These are phyloP conservation scores for Globisporangium canariense DNA, from an alignment of 352 stramenopile species.

Conservation along the genomic window DNA sequence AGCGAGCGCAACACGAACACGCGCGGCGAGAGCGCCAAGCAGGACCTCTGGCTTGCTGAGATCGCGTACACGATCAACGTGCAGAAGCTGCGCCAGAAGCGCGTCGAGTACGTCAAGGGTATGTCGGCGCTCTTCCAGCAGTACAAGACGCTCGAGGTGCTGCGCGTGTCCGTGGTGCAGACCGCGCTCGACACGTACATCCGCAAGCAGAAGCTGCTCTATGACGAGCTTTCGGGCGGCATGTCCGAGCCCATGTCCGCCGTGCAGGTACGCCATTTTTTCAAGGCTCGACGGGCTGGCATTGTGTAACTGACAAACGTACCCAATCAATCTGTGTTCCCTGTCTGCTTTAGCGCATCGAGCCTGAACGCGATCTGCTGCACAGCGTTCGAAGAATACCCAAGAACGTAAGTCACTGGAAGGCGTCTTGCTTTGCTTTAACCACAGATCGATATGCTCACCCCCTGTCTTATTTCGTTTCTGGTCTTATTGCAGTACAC, in stretches of 20 bases:
- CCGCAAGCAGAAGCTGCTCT: constrained; percentile 79
- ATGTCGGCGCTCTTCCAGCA: constrained; percentile 80
- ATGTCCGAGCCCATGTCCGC: constrained; percentile 66
- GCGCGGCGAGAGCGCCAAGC: constrained; percentile 17
- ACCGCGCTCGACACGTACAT: constrained; percentile 74
- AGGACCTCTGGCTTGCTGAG: constrained; percentile 72
- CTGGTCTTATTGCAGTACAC: constrained; percentile 42
- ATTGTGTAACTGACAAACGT: neutral
- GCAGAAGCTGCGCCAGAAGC: constrained; percentile 52
- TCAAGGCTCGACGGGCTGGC: no score
- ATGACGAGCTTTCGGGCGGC: constrained; percentile 58
- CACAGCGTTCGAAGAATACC: constrained; percentile 78
- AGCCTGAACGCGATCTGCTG: constrained; percentile 74
- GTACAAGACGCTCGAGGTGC: constrained; percentile 78
- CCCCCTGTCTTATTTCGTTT: neutral
- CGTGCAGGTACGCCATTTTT: constrained; percentile 38
- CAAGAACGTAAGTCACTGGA: constrained; percentile 59
- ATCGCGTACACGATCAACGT: constrained; percentile 74
- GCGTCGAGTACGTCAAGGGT: constrained; percentile 79
- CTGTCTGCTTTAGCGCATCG: constrained; percentile 46
- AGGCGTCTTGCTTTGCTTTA: neutral
- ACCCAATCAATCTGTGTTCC: neutral
- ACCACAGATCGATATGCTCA: neutral
- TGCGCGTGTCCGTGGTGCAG: constrained; percentile 68
- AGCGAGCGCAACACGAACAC: constrained; percentile 19